Conservation (phyloP, 2,329 filamentous ascomycete species). For the Pestalotiopsis sp. region DNA sequence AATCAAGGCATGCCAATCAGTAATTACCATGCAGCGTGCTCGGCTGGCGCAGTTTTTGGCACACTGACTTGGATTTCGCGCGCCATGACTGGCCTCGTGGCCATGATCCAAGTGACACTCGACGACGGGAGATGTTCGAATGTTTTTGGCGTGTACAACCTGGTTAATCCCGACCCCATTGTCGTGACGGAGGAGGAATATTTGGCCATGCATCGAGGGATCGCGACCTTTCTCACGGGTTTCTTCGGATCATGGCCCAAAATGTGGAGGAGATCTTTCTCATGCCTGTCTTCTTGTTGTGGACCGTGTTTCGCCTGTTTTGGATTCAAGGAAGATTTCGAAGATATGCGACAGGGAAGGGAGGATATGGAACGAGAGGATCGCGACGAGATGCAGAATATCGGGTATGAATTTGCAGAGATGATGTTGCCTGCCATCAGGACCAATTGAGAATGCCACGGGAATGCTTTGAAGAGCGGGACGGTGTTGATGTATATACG, state of each 20-base stretch:
- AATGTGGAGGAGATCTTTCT: neutral
- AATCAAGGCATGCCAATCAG: constrained; percentile 13
- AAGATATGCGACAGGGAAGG: neutral
- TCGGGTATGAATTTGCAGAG: neutral
- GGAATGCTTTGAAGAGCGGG: too few species aligned
- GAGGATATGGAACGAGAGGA: neutral
- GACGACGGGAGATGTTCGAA: constrained; percentile 6
- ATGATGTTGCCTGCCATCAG: neutral
- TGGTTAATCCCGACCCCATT: neutral
- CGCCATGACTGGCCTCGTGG: constrained; percentile 8
- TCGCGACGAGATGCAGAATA: neutral
- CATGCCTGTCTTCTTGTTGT: constrained; percentile 1
- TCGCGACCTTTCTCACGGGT: neutral
- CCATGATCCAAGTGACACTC: neutral
- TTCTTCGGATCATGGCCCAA: neutral
- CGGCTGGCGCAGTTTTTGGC: constrained; percentile 8
- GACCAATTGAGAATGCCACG: neutral
- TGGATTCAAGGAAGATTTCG: neutral
- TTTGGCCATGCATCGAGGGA: neutral
- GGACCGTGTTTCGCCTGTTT: neutral
- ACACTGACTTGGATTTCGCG: constrained; percentile 4
- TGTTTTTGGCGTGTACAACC: constrained; percentile 3
- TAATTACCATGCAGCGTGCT: constrained; percentile 8
- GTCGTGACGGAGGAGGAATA: constrained; percentile 7
- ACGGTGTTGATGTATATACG: too few species aligned